These are phyloP conservation scores for Taphrina pruni DNA, from an alignment of 1,139 yeast species.

Conservation along the genomic window DNA sequence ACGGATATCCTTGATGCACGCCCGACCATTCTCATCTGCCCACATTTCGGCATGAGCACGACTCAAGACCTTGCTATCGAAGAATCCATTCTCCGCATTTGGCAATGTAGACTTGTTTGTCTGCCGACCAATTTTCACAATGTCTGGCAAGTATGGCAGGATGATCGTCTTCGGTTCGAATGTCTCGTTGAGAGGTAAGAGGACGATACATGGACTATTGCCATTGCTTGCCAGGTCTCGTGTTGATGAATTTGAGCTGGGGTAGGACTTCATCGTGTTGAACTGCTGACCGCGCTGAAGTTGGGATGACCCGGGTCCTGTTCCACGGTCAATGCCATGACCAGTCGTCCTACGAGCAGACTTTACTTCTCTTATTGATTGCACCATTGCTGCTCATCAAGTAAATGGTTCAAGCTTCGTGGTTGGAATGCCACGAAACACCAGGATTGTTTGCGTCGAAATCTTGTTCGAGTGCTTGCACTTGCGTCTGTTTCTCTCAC, in stretches of 20 bases:
- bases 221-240: background rate
- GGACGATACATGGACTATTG: constrained; percentile 31
- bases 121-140: constrained; percentile 85
- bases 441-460: too few species aligned
- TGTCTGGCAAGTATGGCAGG: constrained; percentile 82
- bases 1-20: constrained; percentile 82
- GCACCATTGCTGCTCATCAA: constrained; percentile 18
- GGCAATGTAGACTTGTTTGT: constrained; percentile 76
- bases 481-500: too few species aligned
- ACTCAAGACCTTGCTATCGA: constrained; percentile 90
- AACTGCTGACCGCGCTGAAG: constrained; percentile 21
- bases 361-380: constrained; percentile 15
- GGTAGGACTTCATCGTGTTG: constrained; percentile 12
- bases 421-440: background rate
- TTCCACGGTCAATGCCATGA: constrained; percentile 8
- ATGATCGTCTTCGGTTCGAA: constrained; percentile 78
- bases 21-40: constrained; percentile 71
- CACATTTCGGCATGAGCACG: constrained; percentile 92
- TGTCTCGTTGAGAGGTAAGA: constrained; percentile 74
- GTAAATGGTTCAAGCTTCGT: background rate
- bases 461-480: too few species aligned
- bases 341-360: constrained; percentile 2
- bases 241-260: background rate
- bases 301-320: constrained; percentile 6
- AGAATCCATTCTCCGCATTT: constrained; percentile 83